Percentiles rank a stretch among this genome's conserved stretches.
phyloP scores from a whole-genome alignment of 2,329 filamentous ascomycete species.

The Hypoxylon sp. region DNA sequence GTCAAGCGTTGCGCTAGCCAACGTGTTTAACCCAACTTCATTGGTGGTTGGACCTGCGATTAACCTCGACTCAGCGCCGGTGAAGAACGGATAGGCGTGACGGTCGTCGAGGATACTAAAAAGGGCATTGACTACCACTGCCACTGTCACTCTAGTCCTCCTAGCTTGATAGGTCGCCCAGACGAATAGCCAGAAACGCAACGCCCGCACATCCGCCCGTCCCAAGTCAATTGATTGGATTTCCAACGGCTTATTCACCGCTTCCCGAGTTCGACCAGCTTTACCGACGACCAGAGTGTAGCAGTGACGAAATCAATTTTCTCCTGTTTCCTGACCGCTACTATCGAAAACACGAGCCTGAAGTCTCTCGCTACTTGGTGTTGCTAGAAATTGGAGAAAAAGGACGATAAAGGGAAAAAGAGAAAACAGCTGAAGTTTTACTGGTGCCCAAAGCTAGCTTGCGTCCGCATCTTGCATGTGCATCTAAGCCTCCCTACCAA shows the following conservation, averaged over 20 bases:
- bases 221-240: slow-evolving; percentile 2
- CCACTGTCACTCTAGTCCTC: slow-evolving; percentile 11
- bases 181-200: slow-evolving; percentile 18
- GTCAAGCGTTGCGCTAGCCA: slow-evolving; percentile 25
- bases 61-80: slow-evolving; percentile 25
- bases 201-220: slow-evolving; percentile 15
- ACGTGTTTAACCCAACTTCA: slow-evolving; percentile 22
- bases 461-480: slow-evolving; percentile 33
- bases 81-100: slow-evolving; percentile 17
- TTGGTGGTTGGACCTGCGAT: slow-evolving; percentile 14
- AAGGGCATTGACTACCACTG: slow-evolving; percentile 18
- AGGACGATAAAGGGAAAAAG: slow-evolving; percentile 9
- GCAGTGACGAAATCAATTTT: neutral
- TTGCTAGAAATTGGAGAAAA: slow-evolving; percentile 1
- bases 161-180: slow-evolving; percentile 3
- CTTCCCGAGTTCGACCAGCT: slow-evolving; percentile 4
- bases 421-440: slow-evolving; percentile 26
- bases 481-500: slow-evolving; percentile 32
- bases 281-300: neutral
- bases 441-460: slow-evolving; percentile 33
- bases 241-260: slow-evolving; percentile 10
- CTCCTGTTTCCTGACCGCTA: neutral
- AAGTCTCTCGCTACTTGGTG: neutral
- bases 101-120: slow-evolving; percentile 7
- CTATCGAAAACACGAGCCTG: neutral